These are phyloP conservation scores for Zygosaccharomyces pseudorouxii DNA, from an alignment of 805 yeast genomes.

Conservation along the genomic window DNA sequence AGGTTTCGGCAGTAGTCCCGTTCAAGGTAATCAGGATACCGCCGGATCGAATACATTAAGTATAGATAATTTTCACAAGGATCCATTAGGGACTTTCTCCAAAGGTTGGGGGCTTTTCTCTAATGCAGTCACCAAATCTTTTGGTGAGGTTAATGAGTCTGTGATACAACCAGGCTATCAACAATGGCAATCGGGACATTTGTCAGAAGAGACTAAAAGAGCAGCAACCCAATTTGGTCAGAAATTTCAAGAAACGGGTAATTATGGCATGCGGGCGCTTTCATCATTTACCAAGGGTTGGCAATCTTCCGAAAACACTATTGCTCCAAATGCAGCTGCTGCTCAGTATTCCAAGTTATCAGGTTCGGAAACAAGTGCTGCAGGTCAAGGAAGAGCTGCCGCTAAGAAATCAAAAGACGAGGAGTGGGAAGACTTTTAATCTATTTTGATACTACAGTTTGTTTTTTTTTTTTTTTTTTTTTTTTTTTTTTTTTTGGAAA, in stretches of 20 bases:
- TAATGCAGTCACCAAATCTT: slow-evolving; percentile 75
- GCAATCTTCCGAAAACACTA: slow-evolving; percentile 27
- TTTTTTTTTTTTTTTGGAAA: neutral
- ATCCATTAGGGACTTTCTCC: slow-evolving; percentile 85
- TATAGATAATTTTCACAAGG: slow-evolving; percentile 64
- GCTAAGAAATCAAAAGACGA: slow-evolving; percentile 48
- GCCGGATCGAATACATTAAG: slow-evolving; percentile 43
- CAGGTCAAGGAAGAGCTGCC: slow-evolving; percentile 1
- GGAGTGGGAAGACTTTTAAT: slow-evolving; percentile 64
- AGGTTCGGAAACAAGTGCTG: slow-evolving; percentile 35
- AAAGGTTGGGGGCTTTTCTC: slow-evolving; percentile 95
- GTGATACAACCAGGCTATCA: slow-evolving; percentile 90
- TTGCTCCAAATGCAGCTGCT: slow-evolving; percentile 39
- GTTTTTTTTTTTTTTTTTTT: slow-evolving; percentile 1
- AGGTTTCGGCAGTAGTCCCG: slow-evolving; percentile 84
- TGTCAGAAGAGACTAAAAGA: slow-evolving; percentile 73
- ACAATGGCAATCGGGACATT: slow-evolving; percentile 66
- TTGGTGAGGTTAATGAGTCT: slow-evolving; percentile 77
- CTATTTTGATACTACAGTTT: neutral
- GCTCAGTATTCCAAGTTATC: slow-evolving; percentile 14
- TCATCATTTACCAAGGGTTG: slow-evolving; percentile 49
- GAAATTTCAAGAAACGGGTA: slow-evolving; percentile 84
- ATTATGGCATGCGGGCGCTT: slow-evolving; percentile 65
- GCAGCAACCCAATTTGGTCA: slow-evolving; percentile 98
- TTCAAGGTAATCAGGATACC: slow-evolving; percentile 10